Base-by-base conservation (phyloP, 805 yeast genomes). In the Hanseniaspora lindneri region DNA sequence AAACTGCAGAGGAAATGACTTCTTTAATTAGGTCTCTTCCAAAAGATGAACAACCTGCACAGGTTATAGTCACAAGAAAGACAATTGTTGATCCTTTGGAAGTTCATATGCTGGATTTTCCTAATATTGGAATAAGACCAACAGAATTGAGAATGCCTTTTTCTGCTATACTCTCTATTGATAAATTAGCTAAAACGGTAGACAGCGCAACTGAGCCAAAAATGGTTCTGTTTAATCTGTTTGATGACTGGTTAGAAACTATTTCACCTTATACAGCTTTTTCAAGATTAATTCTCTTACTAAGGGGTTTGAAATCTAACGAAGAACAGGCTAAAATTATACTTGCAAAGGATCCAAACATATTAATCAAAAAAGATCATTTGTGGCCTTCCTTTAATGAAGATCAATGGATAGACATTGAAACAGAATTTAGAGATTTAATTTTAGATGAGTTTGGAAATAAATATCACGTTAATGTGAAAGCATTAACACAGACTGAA, bases 1-100 rank as follows among this genome's bases (percentile, higher is more conserved):
- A 89, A 62, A 80, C 97, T 1, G 97, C 98, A 0, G 99, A 92
- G 65, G 97, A 89, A 63, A 94, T 86, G 20, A 89, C 96, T 14
- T 94, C 95, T 0, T 68, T 92, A 54, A 74, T 92, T 17, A 72
- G 96, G 37, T 84, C 96, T 0, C 66, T 92, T 47, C 96, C 96
- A 0, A 72, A 77, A 48, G 96, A 89, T 58, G 96, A 92, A 64
- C 96, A 87, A 58, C 98, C 98, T 2, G 83, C 83, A 58, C 95
- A 88, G 63, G 67, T 92, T 52, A 83, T 92, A 59, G 88, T 85
- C 9, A 83, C 96, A 0, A 71, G 97, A 57, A 85, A 83, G 57
- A 94, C 95, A 13, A 81, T 92, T 72, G 59, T 83, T 51, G 99
- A 92, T 67, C 97, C 99, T 3, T 66, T 92, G 46, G 96, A 89